Base-by-base conservation (phyloP, 345 rosid species). In the Diplotaxis tenuifolia region DNA sequence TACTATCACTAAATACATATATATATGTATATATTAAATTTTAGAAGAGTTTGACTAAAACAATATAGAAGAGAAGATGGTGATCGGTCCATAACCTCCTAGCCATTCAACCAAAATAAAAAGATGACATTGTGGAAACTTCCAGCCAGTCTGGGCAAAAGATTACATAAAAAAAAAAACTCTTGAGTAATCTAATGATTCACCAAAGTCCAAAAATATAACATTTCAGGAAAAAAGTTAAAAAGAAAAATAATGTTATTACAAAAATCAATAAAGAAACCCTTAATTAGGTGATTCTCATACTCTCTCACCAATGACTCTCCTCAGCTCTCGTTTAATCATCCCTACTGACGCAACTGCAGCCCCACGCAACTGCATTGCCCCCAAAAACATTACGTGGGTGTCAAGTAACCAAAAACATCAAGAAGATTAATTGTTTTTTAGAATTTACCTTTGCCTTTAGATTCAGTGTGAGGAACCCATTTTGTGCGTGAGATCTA, bases 291-390 rank as follows among this genome's bases (percentile, higher is more conserved):
- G 69, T 23, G 29, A 62, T 53, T 53, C 64, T 65, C 66, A 16
- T 16, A 29, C 9, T 4, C 76, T 68, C 79, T 70, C 88, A 10
- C 82, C 79, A 29, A 86, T 73, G 66, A 79, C 80, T 80, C 84
- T 87, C 84, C 82, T 28, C 14, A 90, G 83, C 70, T 87, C 86
- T 83, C 87, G 76, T 74, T 82, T 75, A 59, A 88, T 86, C 87
- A 86, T 87, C 77, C 85, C 86, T 34, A 71, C 92, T 0, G 96
- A 82, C 27, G 92, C 83, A 50, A 76, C 75, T 34, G 92, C 93
- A 32, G 77, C 72, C 29, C 96, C 90, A 21, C 84, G 85, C 70
- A 90, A 87, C 98, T 86, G 85, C 65, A 40, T 29, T 28, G 63
- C 76, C 42, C 56, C 58, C 54, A 16, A 71, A 32, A 21, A 11